phyloP scores from a whole-genome alignment of 768 basidiomycete genomes.

The Botryobasidium botryosum region DNA sequence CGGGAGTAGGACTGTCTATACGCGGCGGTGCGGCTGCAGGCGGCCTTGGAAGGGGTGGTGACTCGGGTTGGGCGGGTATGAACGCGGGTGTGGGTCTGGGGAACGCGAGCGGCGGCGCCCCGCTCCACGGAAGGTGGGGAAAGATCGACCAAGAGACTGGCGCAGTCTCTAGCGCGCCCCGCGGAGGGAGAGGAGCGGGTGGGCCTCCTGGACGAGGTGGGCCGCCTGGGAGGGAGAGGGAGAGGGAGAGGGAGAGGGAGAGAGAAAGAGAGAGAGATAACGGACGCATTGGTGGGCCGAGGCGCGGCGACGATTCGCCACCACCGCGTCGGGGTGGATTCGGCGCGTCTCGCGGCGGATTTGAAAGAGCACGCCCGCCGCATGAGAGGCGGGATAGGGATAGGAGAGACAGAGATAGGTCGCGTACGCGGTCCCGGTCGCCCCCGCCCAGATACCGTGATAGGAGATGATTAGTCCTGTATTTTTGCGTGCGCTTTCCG shows the following conservation, averaged over 20 bases:
- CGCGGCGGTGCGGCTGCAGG: conserved; percentile 26
- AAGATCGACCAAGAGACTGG: too few species aligned
- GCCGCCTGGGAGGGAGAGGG: conserved; percentile 22
- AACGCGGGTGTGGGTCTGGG: conserved; percentile 19
- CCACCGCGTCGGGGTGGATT: too few species aligned
- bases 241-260: conserved; percentile 22
- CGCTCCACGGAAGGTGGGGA: too few species aligned
- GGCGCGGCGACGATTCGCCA: too few species aligned
- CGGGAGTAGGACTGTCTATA: conserved; percentile 31
- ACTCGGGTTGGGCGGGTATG: conserved; percentile 37
- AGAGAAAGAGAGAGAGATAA: conserved; percentile 21
- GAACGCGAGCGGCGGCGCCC: too few species aligned
- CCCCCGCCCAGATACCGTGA: too few species aligned
- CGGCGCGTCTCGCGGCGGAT: too few species aligned
- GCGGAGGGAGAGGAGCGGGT: conserved; percentile 32
- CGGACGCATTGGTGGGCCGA: too few species aligned
- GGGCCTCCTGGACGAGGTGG: conserved; percentile 61
- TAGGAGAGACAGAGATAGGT: conserved; percentile 3
- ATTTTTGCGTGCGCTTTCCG: too few species aligned
- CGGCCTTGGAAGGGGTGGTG: conserved; percentile 22
- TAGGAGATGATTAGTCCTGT: too few species aligned
- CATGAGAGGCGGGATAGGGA: neutral
- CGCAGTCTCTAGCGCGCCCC: conserved; percentile 15
- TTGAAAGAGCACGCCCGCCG: too few species aligned
- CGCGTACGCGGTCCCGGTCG: conserved; percentile 4